These are phyloP conservation scores for Dictyostelium capitatum DNA, from an alignment of 78 protist genomes.

Conservation along the genomic window DNA sequence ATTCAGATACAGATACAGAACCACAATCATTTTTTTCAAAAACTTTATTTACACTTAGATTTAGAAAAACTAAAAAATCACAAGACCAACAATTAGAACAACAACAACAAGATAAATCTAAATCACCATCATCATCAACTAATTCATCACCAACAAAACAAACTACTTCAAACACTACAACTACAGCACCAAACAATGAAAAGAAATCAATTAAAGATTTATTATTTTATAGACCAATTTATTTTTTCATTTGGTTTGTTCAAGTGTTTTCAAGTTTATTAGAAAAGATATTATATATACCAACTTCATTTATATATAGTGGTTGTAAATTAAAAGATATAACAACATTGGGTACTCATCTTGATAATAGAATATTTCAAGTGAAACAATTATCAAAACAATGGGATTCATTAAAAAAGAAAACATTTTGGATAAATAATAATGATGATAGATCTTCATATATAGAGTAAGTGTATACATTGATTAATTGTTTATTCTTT, in stretches of 20 bases:
- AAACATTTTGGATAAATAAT: slow-evolving; percentile 62
- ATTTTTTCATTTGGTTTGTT: slow-evolving; percentile 15
- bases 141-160: neutral
- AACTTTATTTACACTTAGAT: slow-evolving; percentile 21
- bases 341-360: slow-evolving; percentile 45
- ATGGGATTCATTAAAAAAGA: slow-evolving; percentile 21
- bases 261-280: slow-evolving; percentile 19
- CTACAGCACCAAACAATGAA: neutral
- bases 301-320: slow-evolving; percentile 21
- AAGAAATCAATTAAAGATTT: neutral
- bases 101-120: neutral
- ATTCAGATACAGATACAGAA: slow-evolving; percentile 9
- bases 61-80: neutral
- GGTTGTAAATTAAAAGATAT: slow-evolving; percentile 40
- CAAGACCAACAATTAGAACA: neutral
- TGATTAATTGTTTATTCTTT: neutral
- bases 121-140: neutral
- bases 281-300: slow-evolving; percentile 33
- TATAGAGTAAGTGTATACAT: slow-evolving; percentile 31
- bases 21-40: slow-evolving; percentile 36
- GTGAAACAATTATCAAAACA: slow-evolving; percentile 38
- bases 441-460: slow-evolving; percentile 62
- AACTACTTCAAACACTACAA: neutral
- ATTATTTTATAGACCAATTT: slow-evolving; percentile 16
- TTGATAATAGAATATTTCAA: slow-evolving; percentile 51